These are phyloP conservation scores for Ramalina intermedia DNA, from an alignment of 495 filamentous ascomycete species.

Conservation along the genomic window DNA sequence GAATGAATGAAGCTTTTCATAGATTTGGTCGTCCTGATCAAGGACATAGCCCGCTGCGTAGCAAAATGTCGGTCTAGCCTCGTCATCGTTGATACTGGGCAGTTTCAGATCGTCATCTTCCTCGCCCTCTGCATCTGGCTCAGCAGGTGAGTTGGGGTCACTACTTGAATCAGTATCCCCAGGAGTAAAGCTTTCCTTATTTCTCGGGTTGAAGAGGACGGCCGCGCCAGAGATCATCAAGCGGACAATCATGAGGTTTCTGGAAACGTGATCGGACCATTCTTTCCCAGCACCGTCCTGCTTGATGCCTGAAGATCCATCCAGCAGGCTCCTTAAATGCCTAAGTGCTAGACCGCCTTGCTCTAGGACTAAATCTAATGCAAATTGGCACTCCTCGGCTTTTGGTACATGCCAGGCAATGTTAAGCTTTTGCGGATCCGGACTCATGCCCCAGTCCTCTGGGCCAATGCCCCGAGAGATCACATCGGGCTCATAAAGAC, in stretches of 20 bases:
- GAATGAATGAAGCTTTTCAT: slow-evolving; percentile 62
- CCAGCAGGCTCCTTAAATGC: slow-evolving; percentile 58
- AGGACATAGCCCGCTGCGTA: slow-evolving; percentile 82
- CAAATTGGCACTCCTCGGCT: slow-evolving; percentile 68
- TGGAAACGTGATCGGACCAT: slow-evolving; percentile 92
- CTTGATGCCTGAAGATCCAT: slow-evolving; percentile 70
- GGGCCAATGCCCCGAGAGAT: slow-evolving; percentile 41
- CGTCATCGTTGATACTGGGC: slow-evolving; percentile 65
- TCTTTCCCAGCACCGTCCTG: slow-evolving; percentile 91
- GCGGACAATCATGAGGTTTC: slow-evolving; percentile 73
- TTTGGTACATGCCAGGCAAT: slow-evolving; percentile 86
- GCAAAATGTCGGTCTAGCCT: slow-evolving; percentile 63
- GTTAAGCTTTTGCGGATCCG: slow-evolving; percentile 56
- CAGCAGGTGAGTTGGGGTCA: slow-evolving; percentile 30
- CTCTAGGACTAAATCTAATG: slow-evolving; percentile 70
- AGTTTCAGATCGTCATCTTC: slow-evolving; percentile 41
- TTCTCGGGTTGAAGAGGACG: slow-evolving; percentile 70
- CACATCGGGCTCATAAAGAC: slow-evolving; percentile 61
- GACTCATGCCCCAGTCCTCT: slow-evolving; percentile 63
- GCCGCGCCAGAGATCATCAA: slow-evolving; percentile 79
- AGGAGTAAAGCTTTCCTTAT: slow-evolving; percentile 28
- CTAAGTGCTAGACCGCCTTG: slow-evolving; percentile 55
- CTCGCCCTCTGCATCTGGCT: slow-evolving; percentile 38
- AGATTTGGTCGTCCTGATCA: slow-evolving; percentile 43
- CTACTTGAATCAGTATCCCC: slow-evolving; percentile 18